These are phyloP conservation scores for Pseudoneurospora amorphoporcata DNA, from an alignment of 495 filamentous ascomycete genomes.

Conservation along the genomic window DNA sequence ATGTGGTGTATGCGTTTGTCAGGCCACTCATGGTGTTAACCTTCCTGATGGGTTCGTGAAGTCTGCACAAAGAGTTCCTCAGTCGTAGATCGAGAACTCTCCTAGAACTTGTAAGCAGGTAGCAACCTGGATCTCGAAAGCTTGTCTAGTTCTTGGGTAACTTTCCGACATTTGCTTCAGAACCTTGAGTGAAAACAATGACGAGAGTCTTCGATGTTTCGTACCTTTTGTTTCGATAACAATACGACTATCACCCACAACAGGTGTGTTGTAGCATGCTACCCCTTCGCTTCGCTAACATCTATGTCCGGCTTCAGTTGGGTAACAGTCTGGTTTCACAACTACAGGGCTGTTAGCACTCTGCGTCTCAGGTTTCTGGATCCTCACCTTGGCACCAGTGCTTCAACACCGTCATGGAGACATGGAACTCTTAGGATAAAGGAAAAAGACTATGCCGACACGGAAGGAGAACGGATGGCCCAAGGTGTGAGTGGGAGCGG, in stretches of 20 bases:
- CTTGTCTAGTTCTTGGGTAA: not conserved
- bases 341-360: not conserved
- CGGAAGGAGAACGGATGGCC: constrained; percentile 17
- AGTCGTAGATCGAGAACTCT: not conserved
- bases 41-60: not conserved
- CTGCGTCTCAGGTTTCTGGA: not conserved
- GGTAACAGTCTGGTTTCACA: not conserved
- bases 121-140: not conserved
- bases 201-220: not conserved
- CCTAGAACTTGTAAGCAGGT: not conserved
- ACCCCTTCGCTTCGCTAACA: not conserved
- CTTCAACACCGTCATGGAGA: not conserved
- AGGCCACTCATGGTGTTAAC: not conserved
- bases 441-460: constrained; percentile 1
- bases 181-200: not conserved
- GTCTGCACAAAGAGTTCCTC: not conserved
- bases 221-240: not conserved
- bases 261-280: not conserved
- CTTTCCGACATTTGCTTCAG: not conserved
- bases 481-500: not conserved
- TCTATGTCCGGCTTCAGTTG: not conserved
- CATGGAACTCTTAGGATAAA: not conserved
- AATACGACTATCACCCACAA: not conserved
- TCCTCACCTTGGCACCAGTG: not conserved
- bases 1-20: not conserved